These are phyloP conservation scores for Neurospora sp. DNA, from an alignment of 495 filamentous ascomycete species.

Conservation along the genomic window DNA sequence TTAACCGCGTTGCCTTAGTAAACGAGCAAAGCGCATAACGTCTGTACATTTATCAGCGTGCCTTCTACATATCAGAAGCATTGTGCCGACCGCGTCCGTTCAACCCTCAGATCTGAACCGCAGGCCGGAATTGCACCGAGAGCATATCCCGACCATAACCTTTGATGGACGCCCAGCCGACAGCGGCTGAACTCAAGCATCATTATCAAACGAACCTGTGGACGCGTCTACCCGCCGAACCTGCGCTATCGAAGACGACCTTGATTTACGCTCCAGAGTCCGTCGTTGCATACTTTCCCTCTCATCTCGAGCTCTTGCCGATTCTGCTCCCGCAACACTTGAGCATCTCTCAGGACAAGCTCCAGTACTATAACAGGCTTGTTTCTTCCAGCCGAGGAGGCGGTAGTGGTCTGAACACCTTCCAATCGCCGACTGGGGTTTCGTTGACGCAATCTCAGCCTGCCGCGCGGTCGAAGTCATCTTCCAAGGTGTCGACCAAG, in stretches of 20 bases:
- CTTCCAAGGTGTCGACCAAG: constrained; percentile 43
- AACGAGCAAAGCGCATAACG: neutral
- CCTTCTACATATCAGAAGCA: neutral
- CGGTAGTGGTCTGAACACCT: constrained; percentile 31
- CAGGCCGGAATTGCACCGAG: constrained; percentile 9
- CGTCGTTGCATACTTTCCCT: constrained; percentile 21
- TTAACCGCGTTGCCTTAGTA: constrained; percentile 2
- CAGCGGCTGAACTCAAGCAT: constrained; percentile 42
- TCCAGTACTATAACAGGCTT: constrained; percentile 46
- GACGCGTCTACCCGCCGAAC: constrained; percentile 21
- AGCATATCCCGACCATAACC: constrained; percentile 20
- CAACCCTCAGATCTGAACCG: constrained; percentile 4
- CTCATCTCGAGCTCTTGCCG: constrained; percentile 35
- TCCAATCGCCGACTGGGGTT: constrained; percentile 35
- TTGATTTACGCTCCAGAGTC: constrained; percentile 16
- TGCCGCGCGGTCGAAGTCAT: constrained; percentile 38
- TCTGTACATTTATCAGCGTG: neutral
- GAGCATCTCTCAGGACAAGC: constrained; percentile 40
- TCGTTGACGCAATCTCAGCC: constrained; percentile 38
- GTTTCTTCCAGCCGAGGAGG: constrained; percentile 40
- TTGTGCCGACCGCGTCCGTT: constrained; percentile 4
- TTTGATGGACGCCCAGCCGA: constrained; percentile 42
- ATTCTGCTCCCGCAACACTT: constrained; percentile 41
- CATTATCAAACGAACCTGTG: constrained; percentile 35
- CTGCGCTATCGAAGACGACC: constrained; percentile 15